phyloP scores from a whole-genome alignment of 768 basidiomycete genomes.

The Vishniacozyma victoriae region DNA sequence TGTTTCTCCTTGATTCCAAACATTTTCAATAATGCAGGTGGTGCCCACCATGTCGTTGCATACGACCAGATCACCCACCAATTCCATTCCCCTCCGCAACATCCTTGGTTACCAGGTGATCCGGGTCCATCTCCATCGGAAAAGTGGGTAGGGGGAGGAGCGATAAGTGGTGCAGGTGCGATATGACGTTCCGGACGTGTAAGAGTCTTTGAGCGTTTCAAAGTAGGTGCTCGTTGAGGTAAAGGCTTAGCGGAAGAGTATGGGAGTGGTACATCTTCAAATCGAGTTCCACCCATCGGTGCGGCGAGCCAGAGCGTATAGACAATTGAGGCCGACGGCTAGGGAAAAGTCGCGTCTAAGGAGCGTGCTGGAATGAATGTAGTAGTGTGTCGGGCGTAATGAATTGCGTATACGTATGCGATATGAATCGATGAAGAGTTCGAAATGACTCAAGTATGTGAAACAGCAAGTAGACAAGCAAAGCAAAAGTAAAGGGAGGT shows the following conservation, averaged over 20 bases:
- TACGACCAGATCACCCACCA: conserved; percentile 78
- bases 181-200: conserved; percentile 92
- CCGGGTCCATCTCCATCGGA: conserved; percentile 11
- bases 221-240: conserved; percentile 18
- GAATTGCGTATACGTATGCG: too few relatives aligned
- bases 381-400: too few relatives aligned
- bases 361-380: too few relatives aligned
- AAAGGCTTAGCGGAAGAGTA: conserved; percentile 29
- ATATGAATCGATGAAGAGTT: too few relatives aligned
- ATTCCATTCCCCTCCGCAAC: conserved; percentile 27
- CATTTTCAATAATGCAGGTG: conserved; percentile 62
- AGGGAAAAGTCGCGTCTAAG: too few relatives aligned
- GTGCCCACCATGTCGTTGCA: conserved; percentile 83
- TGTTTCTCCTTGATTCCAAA: conserved; percentile 75
- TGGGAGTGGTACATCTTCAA: conserved; percentile 34
- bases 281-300: conserved; percentile 11
- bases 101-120: background rate
- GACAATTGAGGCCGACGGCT: background rate
- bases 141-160: conserved; percentile 59
- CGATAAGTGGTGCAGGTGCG: conserved; percentile 88
- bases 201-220: conserved; percentile 79
- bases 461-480: too few relatives aligned
- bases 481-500: too few relatives aligned
- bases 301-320: background rate
- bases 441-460: too few relatives aligned